Conservation (phyloP, 257 asterid species). For the Nicotiana benthamiana region DNA sequence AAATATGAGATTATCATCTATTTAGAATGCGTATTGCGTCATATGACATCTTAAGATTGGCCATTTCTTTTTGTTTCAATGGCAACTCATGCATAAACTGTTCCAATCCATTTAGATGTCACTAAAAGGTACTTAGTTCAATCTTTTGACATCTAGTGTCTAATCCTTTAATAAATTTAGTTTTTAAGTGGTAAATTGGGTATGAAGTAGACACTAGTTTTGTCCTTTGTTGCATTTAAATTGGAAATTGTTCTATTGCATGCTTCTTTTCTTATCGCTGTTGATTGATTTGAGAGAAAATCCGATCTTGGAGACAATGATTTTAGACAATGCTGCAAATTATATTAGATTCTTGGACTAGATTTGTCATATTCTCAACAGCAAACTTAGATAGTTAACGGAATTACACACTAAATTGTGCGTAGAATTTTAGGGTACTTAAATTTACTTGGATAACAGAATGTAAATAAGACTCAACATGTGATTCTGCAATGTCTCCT, state of each 20-base stretch:
- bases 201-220: not conserved
- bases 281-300: constrained; percentile 37
- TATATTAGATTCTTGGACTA: too few species aligned
- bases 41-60: not conserved
- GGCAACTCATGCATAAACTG: not conserved
- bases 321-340: too few species aligned
- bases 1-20: too few species aligned
- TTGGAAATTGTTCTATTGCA: constrained; percentile 16
- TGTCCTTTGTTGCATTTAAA: not conserved
- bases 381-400: too few species aligned
- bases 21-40: not conserved
- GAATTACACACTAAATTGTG: too few species aligned
- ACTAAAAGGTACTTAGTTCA: not conserved
- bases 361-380: too few species aligned
- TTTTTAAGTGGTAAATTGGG: not conserved
- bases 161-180: not conserved
- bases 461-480: too few species aligned
- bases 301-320: constrained; percentile 2
- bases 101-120: not conserved
- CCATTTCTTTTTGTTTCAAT: not conserved
- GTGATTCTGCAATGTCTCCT: too few species aligned
- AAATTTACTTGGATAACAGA: too few species aligned
- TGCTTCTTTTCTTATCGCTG: constrained; percentile 76
- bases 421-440: too few species aligned
- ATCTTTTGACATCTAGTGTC: not conserved